These are phyloP conservation scores for Pichia sp. DNA, from an alignment of 1,139 yeast genomes.

Conservation along the genomic window DNA sequence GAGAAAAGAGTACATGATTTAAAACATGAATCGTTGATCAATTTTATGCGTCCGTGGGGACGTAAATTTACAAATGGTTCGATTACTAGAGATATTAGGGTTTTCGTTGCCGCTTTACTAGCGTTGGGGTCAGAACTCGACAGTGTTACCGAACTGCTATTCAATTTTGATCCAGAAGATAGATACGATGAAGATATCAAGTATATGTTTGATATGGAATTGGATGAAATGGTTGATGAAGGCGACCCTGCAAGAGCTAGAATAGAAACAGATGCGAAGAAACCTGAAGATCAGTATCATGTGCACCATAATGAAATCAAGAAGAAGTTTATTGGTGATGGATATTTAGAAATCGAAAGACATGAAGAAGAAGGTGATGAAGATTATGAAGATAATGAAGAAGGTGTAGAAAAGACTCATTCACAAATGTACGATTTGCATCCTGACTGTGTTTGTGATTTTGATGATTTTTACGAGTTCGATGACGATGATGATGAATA, in stretches of 20 bases:
- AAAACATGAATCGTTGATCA: conserved; percentile 50
- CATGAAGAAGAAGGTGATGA: conserved; percentile 3
- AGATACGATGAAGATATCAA: conserved; percentile 70
- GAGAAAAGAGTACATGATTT: conserved; percentile 47
- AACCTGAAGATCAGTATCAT: conserved; percentile 8
- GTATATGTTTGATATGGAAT: conserved; percentile 68
- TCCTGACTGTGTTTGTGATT: conserved; percentile 29
- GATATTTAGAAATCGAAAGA: conserved; percentile 13
- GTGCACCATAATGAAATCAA: conserved; percentile 14
- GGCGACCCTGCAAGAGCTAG: conserved; percentile 25
- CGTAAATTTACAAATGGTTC: conserved; percentile 58
- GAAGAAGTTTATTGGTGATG: conserved; percentile 14
- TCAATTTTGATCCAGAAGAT: conserved; percentile 63
- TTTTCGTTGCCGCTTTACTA: conserved; percentile 43
- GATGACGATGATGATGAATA: conserved; percentile 4
- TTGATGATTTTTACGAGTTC: conserved; percentile 28
- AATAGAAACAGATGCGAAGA: background rate
- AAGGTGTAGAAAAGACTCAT: conserved; percentile 9
- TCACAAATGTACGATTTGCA: conserved; percentile 24
- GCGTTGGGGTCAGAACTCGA: conserved; percentile 43
- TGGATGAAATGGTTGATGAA: conserved; percentile 34
- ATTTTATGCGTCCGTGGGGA: conserved; percentile 62
- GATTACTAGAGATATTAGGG: conserved; percentile 52
- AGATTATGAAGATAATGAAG: conserved; percentile 11
- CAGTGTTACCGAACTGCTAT: conserved; percentile 52